Base-by-base conservation (phyloP, 106 monocot genomes). In the Dendrobium catenatum region DNA sequence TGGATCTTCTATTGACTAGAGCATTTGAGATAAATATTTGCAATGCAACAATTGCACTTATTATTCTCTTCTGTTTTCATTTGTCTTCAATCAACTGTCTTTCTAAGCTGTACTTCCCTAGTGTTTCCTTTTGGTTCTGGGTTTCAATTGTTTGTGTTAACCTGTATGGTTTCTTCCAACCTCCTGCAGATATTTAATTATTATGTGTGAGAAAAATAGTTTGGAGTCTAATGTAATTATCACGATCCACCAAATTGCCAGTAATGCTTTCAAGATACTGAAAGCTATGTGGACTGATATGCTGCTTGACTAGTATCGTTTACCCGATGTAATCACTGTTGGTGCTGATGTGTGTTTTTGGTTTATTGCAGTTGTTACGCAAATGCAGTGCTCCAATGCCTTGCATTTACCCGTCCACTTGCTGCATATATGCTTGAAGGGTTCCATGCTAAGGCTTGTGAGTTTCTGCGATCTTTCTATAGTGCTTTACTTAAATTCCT, bases 341-440 rank as follows among this genome's bases (percentile, higher is more conserved):
- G 9, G 29, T 70, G 29, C 37, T 70, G 9, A 70, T 18, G 11
- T 42, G 17, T 74, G 24, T 22, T 58, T 18, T 75, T 74, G 48
- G 20, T 75, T 82, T 46, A 26, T 9, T 88, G 77, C 89, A 99
- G 98, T 73, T 99, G 98, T 73, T 99, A 95, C 86, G 98, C 95
- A 29, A 99, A 95, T 95, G 90, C 80, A 55, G 94, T 95, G 42
- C 91, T 95, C 41, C 94, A 95, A 76, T 90, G 90, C 82, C 85
- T 95, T 88, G 84, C 87, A 79, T 92, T 90, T 80, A 95, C 94
- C 55, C 88, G 85, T 40, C 94, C 94, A 73, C 90, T 95, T 48
- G 85, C 76, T 77, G 84, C 91, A 37, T 92, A 90, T 83, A 81
- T 92, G 78, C 90, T 90, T 85, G 85, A 88, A 75, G 87, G 94